Evolutionary conservation across 768 basidiomycete genomes (phyloP), one percentile per base, ranked within the genome.

Genomic region (Tylopilus plumbeoviolaceoides): DNA sequence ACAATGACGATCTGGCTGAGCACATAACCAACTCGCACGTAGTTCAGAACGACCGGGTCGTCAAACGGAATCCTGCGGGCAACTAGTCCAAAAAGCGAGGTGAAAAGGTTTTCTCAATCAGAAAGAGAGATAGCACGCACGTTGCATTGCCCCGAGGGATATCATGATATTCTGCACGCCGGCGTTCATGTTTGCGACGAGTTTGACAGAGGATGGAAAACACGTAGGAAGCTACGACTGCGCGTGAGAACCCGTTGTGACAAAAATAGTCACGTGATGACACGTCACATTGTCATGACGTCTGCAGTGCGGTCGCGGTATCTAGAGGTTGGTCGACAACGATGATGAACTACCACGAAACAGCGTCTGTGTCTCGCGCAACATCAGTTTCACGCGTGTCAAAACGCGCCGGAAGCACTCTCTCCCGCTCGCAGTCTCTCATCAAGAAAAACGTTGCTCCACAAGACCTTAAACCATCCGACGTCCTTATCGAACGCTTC

Each of bases 401-500:
- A 65, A 81, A 73, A 53, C 79, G 79, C 39, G n/a, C n/a, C n/a
- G 82, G 81, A 47, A 91, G 89, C 5, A 83, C 91, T 7, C 67
- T 87, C 41, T 92, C 90, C 10, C 78, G 90, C 44, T 83, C 80
- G 52, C 89, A 92, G 70, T 87, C 86, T 4, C 83, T 98, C 63
- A 92, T 98, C 77, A 91, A 91, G 80, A 95, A 92, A 76, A 95
- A 91, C 70, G 87, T 91, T 55, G 86, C 90, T 4, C 84, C 90
- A 0, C 85, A 92, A 59, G 94, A 95, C 72, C 80, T 98, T 43
- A 82, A 85, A 47, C 95, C 95, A 0, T 91, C 91, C 10, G 95
- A 99, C 70, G 83, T 99, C 64, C 89, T 99, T 68, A 97, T 98
- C 59, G 95, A 98, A 70, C 86, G 90, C 27, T 93, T 93, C 65